Evolutionary conservation across 2,329 filamentous ascomycete genomes (phyloP).

Genomic region (Talaromyces verruculosus): DNA sequence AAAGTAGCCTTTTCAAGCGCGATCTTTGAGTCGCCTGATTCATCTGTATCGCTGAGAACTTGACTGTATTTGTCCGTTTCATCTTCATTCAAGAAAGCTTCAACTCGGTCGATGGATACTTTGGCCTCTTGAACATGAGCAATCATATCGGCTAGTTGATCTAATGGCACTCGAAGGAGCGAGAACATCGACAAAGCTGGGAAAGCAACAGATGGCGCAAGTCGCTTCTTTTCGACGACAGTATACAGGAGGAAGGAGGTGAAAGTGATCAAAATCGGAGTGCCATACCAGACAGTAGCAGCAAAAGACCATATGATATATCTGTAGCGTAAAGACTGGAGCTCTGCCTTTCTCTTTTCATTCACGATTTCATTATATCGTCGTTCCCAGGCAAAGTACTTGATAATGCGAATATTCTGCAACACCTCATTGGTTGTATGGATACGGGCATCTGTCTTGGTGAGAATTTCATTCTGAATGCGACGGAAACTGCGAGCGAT

Average conservation of each 20-base stretch:
- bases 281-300: slow-evolving; percentile 94
- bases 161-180: slow-evolving; percentile 85
- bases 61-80: slow-evolving; percentile 96
- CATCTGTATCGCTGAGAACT: slow-evolving; percentile 69
- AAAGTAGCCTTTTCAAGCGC: slow-evolving; percentile 83
- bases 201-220: slow-evolving; percentile 91
- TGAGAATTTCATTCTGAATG: slow-evolving; percentile 87
- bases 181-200: slow-evolving; percentile 95
- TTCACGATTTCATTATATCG: slow-evolving; percentile 83
- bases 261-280: slow-evolving; percentile 92
- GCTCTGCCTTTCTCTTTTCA: slow-evolving; percentile 78
- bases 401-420: slow-evolving; percentile 98
- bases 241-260: slow-evolving; percentile 95
- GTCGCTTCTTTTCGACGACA: slow-evolving; percentile 78
- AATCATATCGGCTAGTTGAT: slow-evolving; percentile 97
- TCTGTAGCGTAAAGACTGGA: slow-evolving; percentile 73
- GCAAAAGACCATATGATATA: slow-evolving; percentile 91
- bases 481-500: slow-evolving; percentile 82
- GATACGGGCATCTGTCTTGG: slow-evolving; percentile 91
- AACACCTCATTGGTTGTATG: slow-evolving; percentile 95
- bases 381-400: slow-evolving; percentile 98
- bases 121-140: slow-evolving; percentile 97
- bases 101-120: slow-evolving; percentile 93
- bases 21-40: slow-evolving; percentile 70
- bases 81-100: slow-evolving; percentile 87